Percentiles rank a stretch among this genome's conserved stretches.
These are phyloP conservation scores for Saturnispora serradocipensis DNA, from an alignment of 805 yeast genomes.

Conservation along the genomic window DNA sequence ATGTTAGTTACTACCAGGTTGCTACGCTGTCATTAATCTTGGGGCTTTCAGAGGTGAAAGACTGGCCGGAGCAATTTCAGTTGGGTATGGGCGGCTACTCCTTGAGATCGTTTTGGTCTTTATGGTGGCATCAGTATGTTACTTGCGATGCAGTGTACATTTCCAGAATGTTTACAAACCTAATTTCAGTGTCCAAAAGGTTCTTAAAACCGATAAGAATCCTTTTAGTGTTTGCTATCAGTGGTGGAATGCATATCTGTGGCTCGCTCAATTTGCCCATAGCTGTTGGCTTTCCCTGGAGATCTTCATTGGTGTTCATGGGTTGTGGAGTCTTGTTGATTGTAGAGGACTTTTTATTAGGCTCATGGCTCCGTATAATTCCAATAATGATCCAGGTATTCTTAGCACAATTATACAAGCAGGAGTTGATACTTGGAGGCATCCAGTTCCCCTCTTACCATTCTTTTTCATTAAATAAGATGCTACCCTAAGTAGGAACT, in stretches of 20 bases:
- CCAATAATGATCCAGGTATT: neutral
- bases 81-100: neutral
- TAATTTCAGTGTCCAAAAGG: neutral
- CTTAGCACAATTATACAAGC: neutral
- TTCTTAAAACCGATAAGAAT: slow-evolving; percentile 11
- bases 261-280: neutral
- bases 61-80: slow-evolving; percentile 12
- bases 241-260: neutral
- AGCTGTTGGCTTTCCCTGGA: slow-evolving; percentile 1
- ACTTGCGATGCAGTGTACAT: slow-evolving; percentile 7
- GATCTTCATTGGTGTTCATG: slow-evolving; percentile 1
- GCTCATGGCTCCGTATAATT: neutral
- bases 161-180: neutral
- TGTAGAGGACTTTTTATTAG: neutral
- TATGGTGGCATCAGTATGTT: slow-evolving; percentile 14
- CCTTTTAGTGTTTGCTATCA: slow-evolving; percentile 55
- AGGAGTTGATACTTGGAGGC: neutral
- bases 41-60: slow-evolving; percentile 4
- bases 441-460: neutral
- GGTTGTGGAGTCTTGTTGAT: neutral
- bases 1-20: slow-evolving; percentile 4
- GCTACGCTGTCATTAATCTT: slow-evolving; percentile 3
- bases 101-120: slow-evolving; percentile 9
- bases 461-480: neutral
- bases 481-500: neutral